Conservation (phyloP, 139 green algal species). For the Ettlia oleoabundans region DNA sequence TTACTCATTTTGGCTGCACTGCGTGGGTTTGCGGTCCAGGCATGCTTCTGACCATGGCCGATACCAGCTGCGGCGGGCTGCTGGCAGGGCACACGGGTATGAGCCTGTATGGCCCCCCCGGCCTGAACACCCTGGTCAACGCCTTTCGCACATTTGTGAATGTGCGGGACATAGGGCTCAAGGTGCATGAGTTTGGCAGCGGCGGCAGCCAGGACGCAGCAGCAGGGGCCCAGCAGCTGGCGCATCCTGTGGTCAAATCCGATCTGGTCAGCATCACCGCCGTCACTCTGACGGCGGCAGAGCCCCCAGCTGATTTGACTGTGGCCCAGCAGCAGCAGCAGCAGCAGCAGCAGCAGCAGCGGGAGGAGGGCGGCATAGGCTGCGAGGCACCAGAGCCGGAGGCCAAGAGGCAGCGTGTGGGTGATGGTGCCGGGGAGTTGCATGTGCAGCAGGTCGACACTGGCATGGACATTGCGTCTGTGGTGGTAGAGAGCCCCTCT, state of each 20-base stretch:
- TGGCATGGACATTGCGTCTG: conserved; percentile 15
- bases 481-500: conserved; percentile 30
- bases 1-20: too few species aligned
- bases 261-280: conserved; percentile 55
- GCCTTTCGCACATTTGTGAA: conserved; percentile 61
- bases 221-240: not conserved
- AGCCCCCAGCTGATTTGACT: too few species aligned
- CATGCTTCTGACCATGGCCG: conserved; percentile 71
- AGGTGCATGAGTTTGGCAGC: conserved; percentile 48
- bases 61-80: conserved; percentile 41
- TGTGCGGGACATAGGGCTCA: conserved; percentile 35
- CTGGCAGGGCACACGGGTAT: conserved; percentile 37
- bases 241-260: conserved; percentile 41
- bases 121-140: conserved; percentile 50
- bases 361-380: too few species aligned
- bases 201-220: too few species aligned
- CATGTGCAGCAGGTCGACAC: not conserved
- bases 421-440: not conserved
- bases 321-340: not conserved
- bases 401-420: conserved; percentile 40
- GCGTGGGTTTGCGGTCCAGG: too few species aligned
- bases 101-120: conserved; percentile 37
- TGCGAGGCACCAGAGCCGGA: too few species aligned
- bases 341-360: not conserved
- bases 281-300: conserved; percentile 35